Evolutionary conservation across 306 rosid genomes (phyloP).

Genomic region (Vachellia collinsii): DNA sequence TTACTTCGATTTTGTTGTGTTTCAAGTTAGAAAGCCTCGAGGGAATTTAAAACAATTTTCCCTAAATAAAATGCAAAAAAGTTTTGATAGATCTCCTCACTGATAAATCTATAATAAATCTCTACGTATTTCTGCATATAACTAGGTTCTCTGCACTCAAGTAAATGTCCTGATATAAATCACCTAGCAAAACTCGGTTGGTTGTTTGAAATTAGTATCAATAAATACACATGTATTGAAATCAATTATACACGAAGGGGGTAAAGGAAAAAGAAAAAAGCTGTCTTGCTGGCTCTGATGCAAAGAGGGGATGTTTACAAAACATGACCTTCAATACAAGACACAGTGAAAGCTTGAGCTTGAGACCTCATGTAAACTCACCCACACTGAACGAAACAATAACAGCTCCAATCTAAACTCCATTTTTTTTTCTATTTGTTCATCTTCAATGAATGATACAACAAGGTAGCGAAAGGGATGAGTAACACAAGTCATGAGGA

Average conservation of each 20-base stretch:
- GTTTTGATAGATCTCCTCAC: background rate
- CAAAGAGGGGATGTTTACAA: conserved; percentile 33
- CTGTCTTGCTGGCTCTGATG: background rate
- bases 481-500: conserved; percentile 15
- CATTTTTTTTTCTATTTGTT: conserved; percentile 29
- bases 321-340: conserved; percentile 13
- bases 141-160: background rate
- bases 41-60: background rate
- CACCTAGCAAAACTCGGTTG: background rate
- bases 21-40: background rate
- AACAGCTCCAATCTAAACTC: conserved; percentile 26
- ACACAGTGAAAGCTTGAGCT: background rate
- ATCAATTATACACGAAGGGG: conserved; percentile 10
- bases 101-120: background rate
- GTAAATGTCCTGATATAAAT: background rate
- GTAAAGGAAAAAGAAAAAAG: background rate
- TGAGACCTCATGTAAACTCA: background rate
- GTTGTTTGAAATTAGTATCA: conserved; percentile 21
- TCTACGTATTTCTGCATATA: background rate
- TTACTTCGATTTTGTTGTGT: background rate
- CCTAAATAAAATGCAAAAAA: background rate
- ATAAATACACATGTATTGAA: conserved; percentile 25
- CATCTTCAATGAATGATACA: conserved; percentile 8
- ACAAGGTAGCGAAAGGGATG: conserved; percentile 25
- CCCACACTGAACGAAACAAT: background rate